Evolutionary conservation across 2,329 filamentous ascomycete species (phyloP), one percentile per base, ranked within the genome.

Genomic region (Trichoderma atrobrunneum): DNA sequence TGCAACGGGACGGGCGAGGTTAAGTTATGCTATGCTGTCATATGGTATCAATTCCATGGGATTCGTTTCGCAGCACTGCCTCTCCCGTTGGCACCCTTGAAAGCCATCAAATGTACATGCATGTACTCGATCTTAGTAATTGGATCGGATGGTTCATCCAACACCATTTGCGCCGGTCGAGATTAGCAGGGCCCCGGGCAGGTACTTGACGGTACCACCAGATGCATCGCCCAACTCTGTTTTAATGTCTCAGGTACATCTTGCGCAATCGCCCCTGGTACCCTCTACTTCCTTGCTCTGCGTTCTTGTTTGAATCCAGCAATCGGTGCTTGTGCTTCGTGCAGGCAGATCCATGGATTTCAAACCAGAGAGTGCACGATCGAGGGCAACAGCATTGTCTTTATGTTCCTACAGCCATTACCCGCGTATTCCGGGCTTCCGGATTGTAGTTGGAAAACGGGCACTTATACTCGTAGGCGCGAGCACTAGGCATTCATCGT

Each of bases 181-280:
- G 21, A 57, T 39, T 28, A 67, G 64, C 64, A 60, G 18, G 26
- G 28, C 43, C 43, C 43, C n/a, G n/a, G 43, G 7, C n/a, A 24
- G 48, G n/a, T 24, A 24, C 21, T 54, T 3, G 54, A 16, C 32
- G 28, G 26, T 43, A 30, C 32, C 43, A 11, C 51, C 51, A 67
- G 64, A 57, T 57, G 28, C 48, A 43, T 67, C 57, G 28, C 36
- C n/a, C 67, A 34, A 62, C 67, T 32, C 28, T 54, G 67, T 54
- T 62, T 61, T 51, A 36, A 62, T 70, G 57, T 70, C 65, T 62
- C 57, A 51, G 67, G 57, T 70, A 70, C 67, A 7, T 70, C 39
- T 54, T 62, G n/a, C 57, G 56, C 67, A 32, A 54, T 62, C 14
- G 21, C n/a, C 57, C 39, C 57, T 18, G 24, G 67, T 70, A 70